These are phyloP conservation scores for Globisporangium spinosum DNA, from an alignment of 352 stramenopile species.

Conservation along the genomic window DNA sequence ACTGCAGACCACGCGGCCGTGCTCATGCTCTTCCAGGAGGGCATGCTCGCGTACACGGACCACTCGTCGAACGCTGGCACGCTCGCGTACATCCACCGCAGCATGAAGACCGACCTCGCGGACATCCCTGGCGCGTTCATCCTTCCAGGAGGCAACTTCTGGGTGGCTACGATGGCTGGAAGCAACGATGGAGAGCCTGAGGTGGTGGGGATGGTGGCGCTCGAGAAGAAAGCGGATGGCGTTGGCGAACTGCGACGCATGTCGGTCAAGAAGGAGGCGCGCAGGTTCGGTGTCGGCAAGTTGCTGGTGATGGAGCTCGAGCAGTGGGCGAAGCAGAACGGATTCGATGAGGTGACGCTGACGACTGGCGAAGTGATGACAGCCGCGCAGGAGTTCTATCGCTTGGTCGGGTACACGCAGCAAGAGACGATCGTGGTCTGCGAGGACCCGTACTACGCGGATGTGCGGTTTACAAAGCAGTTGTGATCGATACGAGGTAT, in stretches of 20 bases:
- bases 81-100: constrained; percentile 31
- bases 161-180: constrained; percentile 20
- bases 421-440: constrained; percentile 17
- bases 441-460: constrained; percentile 26
- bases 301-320: constrained; percentile 37
- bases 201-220: constrained; percentile 23
- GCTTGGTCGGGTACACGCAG: constrained; percentile 25
- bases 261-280: constrained; percentile 36
- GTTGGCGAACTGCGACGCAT: constrained; percentile 35
- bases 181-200: not conserved
- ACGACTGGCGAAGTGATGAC: constrained; percentile 28
- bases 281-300: constrained; percentile 33
- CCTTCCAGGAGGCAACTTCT: constrained; percentile 37
- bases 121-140: constrained; percentile 36
- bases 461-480: constrained; percentile 27
- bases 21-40: constrained; percentile 32
- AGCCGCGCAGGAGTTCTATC: constrained; percentile 29
- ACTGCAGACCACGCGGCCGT: constrained; percentile 28
- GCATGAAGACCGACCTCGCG: constrained; percentile 31
- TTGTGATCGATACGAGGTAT: not conserved
- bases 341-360: constrained; percentile 31
- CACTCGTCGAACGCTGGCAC: constrained; percentile 20
- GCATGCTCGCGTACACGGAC: constrained; percentile 35
- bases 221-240: constrained; percentile 18
- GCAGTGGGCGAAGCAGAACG: constrained; percentile 26